Percentiles rank a stretch among this genome's conserved stretches.
Evolutionary conservation across 2,329 filamentous ascomycete species (phyloP).

Genomic region (Ophiostoma triangulosporum): DNA sequence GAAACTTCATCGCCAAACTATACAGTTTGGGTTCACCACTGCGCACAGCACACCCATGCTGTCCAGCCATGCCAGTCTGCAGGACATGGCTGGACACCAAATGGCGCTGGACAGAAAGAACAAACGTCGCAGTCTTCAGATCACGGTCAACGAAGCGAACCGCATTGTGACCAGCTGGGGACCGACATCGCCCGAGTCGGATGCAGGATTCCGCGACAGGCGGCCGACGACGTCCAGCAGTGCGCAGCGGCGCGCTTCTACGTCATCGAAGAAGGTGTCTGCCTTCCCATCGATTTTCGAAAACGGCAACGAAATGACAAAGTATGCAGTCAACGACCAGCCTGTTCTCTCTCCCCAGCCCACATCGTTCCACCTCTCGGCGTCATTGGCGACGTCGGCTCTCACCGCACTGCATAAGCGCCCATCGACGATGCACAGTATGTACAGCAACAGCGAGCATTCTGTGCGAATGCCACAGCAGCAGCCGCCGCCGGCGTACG

Average conservation of each 20-base stretch:
- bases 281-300: background rate
- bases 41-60: background rate
- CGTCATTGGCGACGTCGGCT: slow-evolving; percentile 3
- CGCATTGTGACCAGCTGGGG: background rate
- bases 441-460: slow-evolving; percentile 1
- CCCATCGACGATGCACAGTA: slow-evolving; percentile 3
- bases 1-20: slow-evolving; percentile 8
- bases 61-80: background rate
- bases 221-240: background rate
- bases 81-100: background rate
- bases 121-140: background rate
- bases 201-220: background rate
- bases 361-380: slow-evolving; percentile 12
- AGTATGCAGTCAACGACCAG: slow-evolving; percentile 4
- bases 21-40: background rate
- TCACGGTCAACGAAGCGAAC: background rate
- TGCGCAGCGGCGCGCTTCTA: background rate
- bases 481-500: background rate
- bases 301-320: background rate
- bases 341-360: slow-evolving; percentile 9
- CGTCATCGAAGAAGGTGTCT: background rate
- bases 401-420: slow-evolving; percentile 2
- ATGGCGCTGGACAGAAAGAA: background rate
- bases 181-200: background rate
- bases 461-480: background rate